Conservation (phyloP, 164 flowering plant genomes). For the Malania oleifera region DNA sequence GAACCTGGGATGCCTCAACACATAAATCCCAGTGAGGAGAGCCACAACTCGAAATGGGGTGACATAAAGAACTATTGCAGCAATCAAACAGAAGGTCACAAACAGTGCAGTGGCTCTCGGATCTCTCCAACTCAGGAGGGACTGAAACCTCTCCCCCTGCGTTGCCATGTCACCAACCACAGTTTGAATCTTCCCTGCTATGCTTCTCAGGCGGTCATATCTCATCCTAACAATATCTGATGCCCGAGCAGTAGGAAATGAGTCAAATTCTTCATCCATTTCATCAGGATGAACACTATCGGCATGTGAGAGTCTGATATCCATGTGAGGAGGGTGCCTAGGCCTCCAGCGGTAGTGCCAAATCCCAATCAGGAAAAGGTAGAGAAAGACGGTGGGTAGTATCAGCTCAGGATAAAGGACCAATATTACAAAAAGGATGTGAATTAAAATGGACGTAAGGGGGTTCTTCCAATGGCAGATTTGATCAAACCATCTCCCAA, state of each 20-base stretch:
- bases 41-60: constrained; percentile 1
- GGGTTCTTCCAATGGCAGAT: constrained; percentile 8
- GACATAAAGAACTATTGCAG: constrained; percentile 4
- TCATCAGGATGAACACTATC: constrained; percentile 62
- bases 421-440: constrained; percentile 5
- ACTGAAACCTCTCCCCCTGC: constrained; percentile 7
- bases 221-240: constrained; percentile 7
- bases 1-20: constrained; percentile 9
- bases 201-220: constrained; percentile 6
- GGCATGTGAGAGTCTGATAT: constrained; percentile 63
- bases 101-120: constrained; percentile 7
- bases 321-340: constrained; percentile 78
- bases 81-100: constrained; percentile 3
- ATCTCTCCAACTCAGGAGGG: constrained; percentile 8
- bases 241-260: constrained; percentile 1
- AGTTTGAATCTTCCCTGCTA: constrained; percentile 5
- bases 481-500: constrained; percentile 5
- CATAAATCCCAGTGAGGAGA: neutral
- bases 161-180: constrained; percentile 8
- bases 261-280: constrained; percentile 60
- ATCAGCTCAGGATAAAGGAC: constrained; percentile 7
- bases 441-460: constrained; percentile 2
- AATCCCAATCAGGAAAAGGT: constrained; percentile 1
- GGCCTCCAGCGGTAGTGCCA: constrained; percentile 9
- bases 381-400: constrained; percentile 4